A percentile compares a stretch with the other conserved stretches of the same genome.
Evolutionary conservation across 371 early-diverging fungal genomes (phyloP).

Genomic region (Zopfochytrium polystomum): DNA sequence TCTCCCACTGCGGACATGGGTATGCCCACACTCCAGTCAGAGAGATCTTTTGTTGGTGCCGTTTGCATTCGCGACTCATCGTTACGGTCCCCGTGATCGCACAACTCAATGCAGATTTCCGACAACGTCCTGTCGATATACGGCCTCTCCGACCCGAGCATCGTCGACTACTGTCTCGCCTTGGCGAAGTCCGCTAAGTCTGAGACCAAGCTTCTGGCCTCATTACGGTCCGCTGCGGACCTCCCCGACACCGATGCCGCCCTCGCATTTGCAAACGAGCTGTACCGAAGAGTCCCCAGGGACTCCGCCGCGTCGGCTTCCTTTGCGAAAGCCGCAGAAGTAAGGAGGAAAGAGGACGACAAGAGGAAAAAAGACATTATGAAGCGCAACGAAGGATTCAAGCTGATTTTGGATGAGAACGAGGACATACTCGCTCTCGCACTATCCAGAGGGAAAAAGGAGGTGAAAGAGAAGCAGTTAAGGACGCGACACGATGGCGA

Average conservation of each 20-base stretch:
- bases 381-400: constrained; percentile 59
- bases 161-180: constrained; percentile 73
- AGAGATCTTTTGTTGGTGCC: no score
- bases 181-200: constrained; percentile 62
- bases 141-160: constrained; percentile 66
- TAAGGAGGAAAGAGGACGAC: constrained; percentile 53
- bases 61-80: no score
- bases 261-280: constrained; percentile 61
- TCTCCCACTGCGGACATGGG: no score
- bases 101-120: constrained; percentile 63
- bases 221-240: constrained; percentile 56
- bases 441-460: constrained; percentile 22
- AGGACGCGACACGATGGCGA: constrained; percentile 19
- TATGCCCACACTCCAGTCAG: no score
- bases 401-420: constrained; percentile 56
- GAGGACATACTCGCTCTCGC: constrained; percentile 25
- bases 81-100: no score
- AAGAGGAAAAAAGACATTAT: constrained; percentile 55
- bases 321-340: constrained; percentile 23
- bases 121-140: constrained; percentile 73
- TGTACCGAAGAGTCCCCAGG: constrained; percentile 61
- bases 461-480: constrained; percentile 17
- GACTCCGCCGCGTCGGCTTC: constrained; percentile 29
- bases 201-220: constrained; percentile 50
- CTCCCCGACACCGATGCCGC: constrained; percentile 55